phyloP scores from a whole-genome alignment of 768 basidiomycete species.

The Cystobasidium onofrii region DNA sequence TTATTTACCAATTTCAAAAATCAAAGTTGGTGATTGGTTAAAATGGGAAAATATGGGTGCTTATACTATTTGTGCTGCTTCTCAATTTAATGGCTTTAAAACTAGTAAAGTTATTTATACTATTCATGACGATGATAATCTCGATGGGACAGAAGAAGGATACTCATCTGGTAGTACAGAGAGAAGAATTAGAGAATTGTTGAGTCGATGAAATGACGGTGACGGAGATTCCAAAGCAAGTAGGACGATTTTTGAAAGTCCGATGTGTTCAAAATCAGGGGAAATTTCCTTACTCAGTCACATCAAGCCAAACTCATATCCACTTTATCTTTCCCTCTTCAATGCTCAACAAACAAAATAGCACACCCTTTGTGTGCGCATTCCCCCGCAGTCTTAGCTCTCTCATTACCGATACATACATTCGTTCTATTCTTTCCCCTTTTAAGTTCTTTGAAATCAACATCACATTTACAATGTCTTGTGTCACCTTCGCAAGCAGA shows the following conservation, averaged over 20 bases:
- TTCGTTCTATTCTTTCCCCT: background rate
- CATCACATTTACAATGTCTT: background rate
- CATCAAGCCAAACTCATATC: no score
- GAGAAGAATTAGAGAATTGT: background rate
- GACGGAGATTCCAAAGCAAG: no score
- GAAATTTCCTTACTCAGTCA: no score
- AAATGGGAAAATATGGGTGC: constrained; percentile 98
- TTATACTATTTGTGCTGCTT: constrained; percentile 95
- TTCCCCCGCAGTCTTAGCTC: no score
- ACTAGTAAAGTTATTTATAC: constrained; percentile 73
- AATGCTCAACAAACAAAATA: no score
- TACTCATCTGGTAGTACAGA: background rate
- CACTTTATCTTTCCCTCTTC: no score
- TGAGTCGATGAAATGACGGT: background rate
- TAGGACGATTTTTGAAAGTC: no score
- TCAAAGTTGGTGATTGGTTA: constrained; percentile 93
- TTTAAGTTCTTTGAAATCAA: background rate
- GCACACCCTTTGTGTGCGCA: no score
- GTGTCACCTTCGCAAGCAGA: no score
- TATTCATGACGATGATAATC: constrained; percentile 51
- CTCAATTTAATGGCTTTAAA: constrained; percentile 56
- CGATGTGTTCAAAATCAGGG: no score
- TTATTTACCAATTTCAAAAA: constrained; percentile 57
- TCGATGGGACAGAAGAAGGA: no score
- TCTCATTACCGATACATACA: no score